phyloP scores from a whole-genome alignment of 2,329 filamentous ascomycete species.

The Aspergillus tanneri region DNA sequence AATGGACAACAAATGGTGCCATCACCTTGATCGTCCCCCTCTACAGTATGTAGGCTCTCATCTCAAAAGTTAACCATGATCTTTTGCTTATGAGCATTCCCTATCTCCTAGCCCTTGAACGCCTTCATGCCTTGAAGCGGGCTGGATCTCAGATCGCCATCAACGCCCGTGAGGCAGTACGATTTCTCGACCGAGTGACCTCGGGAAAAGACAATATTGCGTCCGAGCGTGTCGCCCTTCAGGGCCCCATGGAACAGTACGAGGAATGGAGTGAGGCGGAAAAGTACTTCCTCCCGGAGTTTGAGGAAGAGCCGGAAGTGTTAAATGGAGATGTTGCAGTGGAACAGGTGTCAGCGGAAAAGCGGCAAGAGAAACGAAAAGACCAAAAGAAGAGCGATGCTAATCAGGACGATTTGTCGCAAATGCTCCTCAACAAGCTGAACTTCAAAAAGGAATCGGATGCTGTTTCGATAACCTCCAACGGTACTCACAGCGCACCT shows the following conservation, averaged over 20 bases:
- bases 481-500: constrained; percentile 43
- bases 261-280: constrained; percentile 48
- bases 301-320: constrained; percentile 41
- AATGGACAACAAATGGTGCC: constrained; percentile 51
- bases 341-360: constrained; percentile 18
- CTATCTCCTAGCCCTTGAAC: constrained; percentile 43
- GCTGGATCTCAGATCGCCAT: constrained; percentile 48
- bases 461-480: constrained; percentile 41
- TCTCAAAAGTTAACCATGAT: constrained; percentile 1
- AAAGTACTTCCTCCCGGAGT: constrained; percentile 46
- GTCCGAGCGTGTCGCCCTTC: constrained; percentile 46
- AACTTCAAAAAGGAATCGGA: constrained; percentile 48
- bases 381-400: constrained; percentile 23
- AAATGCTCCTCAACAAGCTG: constrained; percentile 49
- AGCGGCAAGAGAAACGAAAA: constrained; percentile 22
- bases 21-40: constrained; percentile 53
- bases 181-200: constrained; percentile 52
- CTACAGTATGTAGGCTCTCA: constrained; percentile 44
- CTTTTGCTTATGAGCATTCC: constrained; percentile 13
- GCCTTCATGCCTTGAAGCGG: constrained; percentile 47
- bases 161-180: constrained; percentile 53
- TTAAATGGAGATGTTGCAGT: constrained; percentile 18
- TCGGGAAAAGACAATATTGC: constrained; percentile 47
- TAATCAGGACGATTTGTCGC: constrained; percentile 43
- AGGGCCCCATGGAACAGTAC: constrained; percentile 52